Conservation (phyloP, 345 rosid species). For the Isatis tinctoria region DNA sequence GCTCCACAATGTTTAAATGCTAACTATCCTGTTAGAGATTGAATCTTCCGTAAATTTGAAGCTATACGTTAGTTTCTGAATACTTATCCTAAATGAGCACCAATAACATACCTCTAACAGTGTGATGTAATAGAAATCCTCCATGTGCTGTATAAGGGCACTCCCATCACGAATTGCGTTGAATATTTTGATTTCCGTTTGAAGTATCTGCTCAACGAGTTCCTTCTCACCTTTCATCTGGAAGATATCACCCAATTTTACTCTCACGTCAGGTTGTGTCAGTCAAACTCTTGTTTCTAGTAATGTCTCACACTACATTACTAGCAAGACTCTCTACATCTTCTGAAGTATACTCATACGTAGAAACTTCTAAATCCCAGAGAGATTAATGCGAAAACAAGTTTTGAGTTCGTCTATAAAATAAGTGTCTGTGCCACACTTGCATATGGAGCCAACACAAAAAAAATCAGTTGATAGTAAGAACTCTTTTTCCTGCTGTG, state of each 20-base stretch:
- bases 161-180: conserved; percentile 88
- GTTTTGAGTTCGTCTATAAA: not conserved
- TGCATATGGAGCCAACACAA: not conserved
- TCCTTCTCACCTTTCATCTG: conserved; percentile 99
- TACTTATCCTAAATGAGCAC: not conserved
- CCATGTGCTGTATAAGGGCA: conserved; percentile 99
- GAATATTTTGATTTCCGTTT: conserved; percentile 86
- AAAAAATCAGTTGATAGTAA: no score
- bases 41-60: not conserved
- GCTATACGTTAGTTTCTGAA: not conserved
- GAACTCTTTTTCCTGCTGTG: not conserved
- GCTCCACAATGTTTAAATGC: not conserved
- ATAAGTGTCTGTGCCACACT: not conserved
- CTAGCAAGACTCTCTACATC: not conserved
- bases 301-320: not conserved
- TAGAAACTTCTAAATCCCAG: conserved; percentile 1
- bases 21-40: not conserved
- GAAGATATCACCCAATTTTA: not conserved
- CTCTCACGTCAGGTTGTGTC: not conserved
- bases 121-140: conserved; percentile 89
- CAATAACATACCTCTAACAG: conserved; percentile 66
- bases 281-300: not conserved
- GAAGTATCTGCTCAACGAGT: conserved; percentile 78
- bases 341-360: not conserved
- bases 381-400: not conserved